Conservation (phyloP, 2,329 filamentous ascomycete species). For the Akanthomyces lecanii region DNA sequence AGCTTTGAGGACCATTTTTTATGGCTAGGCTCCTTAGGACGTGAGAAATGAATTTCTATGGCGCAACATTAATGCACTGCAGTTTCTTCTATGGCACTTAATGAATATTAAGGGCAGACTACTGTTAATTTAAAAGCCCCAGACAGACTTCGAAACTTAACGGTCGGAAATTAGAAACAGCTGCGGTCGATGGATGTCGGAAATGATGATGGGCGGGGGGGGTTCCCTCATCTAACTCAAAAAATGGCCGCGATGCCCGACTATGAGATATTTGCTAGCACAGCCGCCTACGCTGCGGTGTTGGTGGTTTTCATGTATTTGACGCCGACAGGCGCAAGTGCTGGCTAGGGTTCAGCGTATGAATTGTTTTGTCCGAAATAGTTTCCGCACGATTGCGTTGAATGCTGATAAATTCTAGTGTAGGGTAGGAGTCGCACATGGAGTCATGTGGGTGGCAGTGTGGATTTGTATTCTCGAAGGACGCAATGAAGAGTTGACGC, state of each 20-base stretch:
- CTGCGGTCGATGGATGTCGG: not conserved
- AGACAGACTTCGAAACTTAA: too few species aligned
- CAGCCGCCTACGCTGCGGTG: conserved; percentile 2
- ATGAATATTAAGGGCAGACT: not conserved
- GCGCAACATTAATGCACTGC: not conserved
- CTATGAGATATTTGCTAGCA: conserved; percentile 14
- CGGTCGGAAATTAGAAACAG: too few species aligned
- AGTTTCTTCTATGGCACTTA: too few species aligned
- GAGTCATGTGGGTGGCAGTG: too few species aligned
- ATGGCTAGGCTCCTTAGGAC: too few species aligned
- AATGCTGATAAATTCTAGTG: too few species aligned
- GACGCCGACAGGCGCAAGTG: not conserved
- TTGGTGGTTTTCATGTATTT: not conserved
- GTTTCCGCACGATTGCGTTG: too few species aligned
- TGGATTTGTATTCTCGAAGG: too few species aligned
- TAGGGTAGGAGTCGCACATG: too few species aligned
- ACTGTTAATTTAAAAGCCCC: not conserved
- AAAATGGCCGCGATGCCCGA: conserved; percentile 8
- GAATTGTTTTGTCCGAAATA: too few species aligned
- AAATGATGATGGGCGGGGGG: not conserved
- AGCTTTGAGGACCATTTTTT: not conserved
- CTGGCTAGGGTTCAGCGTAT: not conserved
- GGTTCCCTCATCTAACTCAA: not conserved
- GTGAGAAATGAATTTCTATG: not conserved
- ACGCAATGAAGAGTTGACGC: too few species aligned